Percentiles rank a stretch among this genome's conserved stretches.
Conservation (phyloP, 371 early-diverging fungal genomes). For the Rhizopus arrhizus region DNA sequence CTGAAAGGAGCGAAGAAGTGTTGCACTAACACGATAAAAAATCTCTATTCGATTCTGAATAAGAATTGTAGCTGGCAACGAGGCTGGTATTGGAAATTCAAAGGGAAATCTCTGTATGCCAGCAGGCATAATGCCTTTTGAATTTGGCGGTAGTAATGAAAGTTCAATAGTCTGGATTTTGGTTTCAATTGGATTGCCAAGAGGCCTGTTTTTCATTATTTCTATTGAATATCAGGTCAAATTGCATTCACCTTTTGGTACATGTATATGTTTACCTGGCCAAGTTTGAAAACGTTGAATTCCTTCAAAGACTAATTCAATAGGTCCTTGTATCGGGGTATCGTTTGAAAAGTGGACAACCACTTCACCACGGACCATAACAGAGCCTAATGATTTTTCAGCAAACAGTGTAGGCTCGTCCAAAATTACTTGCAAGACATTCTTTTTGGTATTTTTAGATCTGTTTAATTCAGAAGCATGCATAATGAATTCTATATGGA, state of each 20-base stretch:
- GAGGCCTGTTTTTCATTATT: constrained; percentile 29
- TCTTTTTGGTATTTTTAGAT: constrained; percentile 9
- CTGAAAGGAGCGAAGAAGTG: constrained; percentile 19
- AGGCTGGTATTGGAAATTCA: constrained; percentile 47
- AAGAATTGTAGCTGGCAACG: constrained; percentile 32
- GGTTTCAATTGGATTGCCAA: constrained; percentile 36
- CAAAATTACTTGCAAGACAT: constrained; percentile 30
- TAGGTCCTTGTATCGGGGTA: constrained; percentile 46
- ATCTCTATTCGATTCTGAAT: constrained; percentile 42
- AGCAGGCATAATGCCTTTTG: constrained; percentile 45
- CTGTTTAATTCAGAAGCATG: too few relatives aligned
- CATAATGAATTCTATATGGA: too few relatives aligned
- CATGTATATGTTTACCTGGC: constrained; percentile 27
- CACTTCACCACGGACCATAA: constrained; percentile 48
- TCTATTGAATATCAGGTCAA: constrained; percentile 16
- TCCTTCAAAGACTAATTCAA: constrained; percentile 44
- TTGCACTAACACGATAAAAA: constrained; percentile 37
- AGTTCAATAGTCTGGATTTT: constrained; percentile 41
- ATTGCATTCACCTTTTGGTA: too few relatives aligned
- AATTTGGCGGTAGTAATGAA: constrained; percentile 42
- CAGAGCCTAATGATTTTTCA: constrained; percentile 38
- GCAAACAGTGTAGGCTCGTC: constrained; percentile 40
- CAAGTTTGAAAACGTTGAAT: constrained; percentile 44
- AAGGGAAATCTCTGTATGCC: constrained; percentile 50
- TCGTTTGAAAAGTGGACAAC: constrained; percentile 42